Percentiles rank a stretch among this genome's conserved stretches.
These are phyloP conservation scores for Neurospora sp. DNA, from an alignment of 495 filamentous ascomycete species.

Conservation along the genomic window DNA sequence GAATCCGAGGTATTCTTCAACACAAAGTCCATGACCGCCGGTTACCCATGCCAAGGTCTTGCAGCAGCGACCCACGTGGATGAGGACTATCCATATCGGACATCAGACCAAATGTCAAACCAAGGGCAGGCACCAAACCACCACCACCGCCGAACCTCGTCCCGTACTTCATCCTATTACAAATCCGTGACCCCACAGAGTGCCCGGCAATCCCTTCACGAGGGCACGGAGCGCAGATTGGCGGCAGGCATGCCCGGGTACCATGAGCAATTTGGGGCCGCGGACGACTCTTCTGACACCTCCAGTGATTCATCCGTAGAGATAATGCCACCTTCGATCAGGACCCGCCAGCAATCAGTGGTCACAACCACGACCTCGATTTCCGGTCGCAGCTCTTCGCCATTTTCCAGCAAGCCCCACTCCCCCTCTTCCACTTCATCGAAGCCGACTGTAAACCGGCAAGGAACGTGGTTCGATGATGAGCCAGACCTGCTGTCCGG, in stretches of 20 bases:
- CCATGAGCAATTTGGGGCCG: not conserved
- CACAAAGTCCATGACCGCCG: conserved; percentile 33
- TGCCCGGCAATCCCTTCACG: not conserved
- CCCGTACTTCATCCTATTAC: not conserved
- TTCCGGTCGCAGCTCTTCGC: conserved; percentile 21
- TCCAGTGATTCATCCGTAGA: conserved; percentile 19
- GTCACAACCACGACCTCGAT: conserved; percentile 26
- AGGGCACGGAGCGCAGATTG: not conserved
- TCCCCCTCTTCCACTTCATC: conserved; percentile 10
- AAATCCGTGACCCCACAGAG: not conserved
- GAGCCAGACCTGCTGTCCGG: conserved; percentile 12
- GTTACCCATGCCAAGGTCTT: conserved; percentile 22
- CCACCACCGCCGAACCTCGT: not conserved
- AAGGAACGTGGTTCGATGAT: conserved; percentile 27
- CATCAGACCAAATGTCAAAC: not conserved
- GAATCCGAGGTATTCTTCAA: conserved; percentile 26
- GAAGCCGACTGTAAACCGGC: conserved; percentile 4
- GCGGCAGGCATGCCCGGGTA: not conserved
- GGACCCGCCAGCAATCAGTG: conserved; percentile 25
- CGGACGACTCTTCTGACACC: conserved; percentile 6
- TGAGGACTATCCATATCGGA: conserved; percentile 12
- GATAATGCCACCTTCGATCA: conserved; percentile 18
- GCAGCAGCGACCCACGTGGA: conserved; percentile 11
- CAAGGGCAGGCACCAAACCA: not conserved
- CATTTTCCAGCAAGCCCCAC: conserved; percentile 11